Evolutionary conservation across 352 stramenopile species (phyloP), one percentile per base, ranked within the genome.

Genomic region (Globisporangium uncinulatum): DNA sequence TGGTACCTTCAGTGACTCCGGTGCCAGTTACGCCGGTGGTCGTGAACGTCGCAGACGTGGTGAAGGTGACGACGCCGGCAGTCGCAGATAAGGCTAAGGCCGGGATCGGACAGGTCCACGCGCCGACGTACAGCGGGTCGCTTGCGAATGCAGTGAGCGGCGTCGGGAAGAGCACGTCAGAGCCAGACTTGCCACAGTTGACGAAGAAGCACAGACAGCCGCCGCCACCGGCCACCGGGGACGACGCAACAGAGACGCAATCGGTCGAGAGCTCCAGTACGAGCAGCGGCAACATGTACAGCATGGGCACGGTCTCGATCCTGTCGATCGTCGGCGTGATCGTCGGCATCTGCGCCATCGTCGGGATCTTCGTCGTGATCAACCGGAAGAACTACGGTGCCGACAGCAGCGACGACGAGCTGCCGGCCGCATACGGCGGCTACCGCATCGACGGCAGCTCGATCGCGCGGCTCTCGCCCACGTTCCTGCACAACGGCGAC

Each of bases 291-390:
- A 71, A 62, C 1, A 72, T 67, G 8, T 87, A 87, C 67, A 83
- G 62, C 48, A 65, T 92, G 53, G 77, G 69, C 20, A 71, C 75
- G 36, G 67, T 65, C 6, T 89, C 81, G 29, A 89, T 92, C 61
- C 48, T 88, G 52, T 86, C 76, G 20, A 85, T 92, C 54, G 69
- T 88, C 46, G 79, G 81, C 15, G 81, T 92, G 20, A 52, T 92
- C 15, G 71, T 71, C n/a, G 75, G 79, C 24, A 83, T 92, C 36
- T 62, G 65, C 39, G 75, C 74, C 9, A 71, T 88, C 41, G 45
- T 88, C 8, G 49, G 70, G 19, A 54, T 89, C 19, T 88, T 89
- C 39, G 75, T 79, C 13, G 55, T 71, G 15, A 89, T 87, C 48
- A 70, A 74, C 14, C 74, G 79, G 13, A 87, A 83, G 56, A 80